Evolutionary conservation across 2,329 filamentous ascomycete genomes (phyloP).

Genomic region (Beauveria scarabaeidicola): DNA sequence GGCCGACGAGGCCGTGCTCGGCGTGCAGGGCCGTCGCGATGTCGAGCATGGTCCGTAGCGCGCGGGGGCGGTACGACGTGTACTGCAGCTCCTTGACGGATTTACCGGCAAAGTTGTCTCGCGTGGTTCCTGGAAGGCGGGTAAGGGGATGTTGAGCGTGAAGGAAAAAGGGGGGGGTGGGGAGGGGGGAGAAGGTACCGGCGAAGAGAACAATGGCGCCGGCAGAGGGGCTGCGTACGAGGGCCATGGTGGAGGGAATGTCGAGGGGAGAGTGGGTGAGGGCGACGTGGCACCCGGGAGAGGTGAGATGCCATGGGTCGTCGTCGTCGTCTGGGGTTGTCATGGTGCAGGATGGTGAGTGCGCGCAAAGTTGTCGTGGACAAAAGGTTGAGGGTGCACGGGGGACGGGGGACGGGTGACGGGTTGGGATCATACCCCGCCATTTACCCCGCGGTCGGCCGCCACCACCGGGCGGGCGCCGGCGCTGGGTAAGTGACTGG

Average conservation of each 20-base stretch:
- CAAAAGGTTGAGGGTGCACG: too few relatives aligned
- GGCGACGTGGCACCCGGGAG: constrained; percentile 54
- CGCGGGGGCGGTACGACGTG: constrained; percentile 62
- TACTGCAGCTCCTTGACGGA: constrained; percentile 70
- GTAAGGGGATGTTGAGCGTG: neutral
- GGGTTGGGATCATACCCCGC: neutral
- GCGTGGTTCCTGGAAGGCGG: constrained; percentile 54
- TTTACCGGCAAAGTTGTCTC: constrained; percentile 63
- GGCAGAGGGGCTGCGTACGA: constrained; percentile 63
- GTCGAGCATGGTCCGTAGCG: constrained; percentile 57
- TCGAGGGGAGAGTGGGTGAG: constrained; percentile 58
- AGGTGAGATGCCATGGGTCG: constrained; percentile 32
- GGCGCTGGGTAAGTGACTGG: neutral
- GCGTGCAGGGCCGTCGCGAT: constrained; percentile 51
- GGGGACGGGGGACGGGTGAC: too few relatives aligned
- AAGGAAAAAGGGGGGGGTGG: neutral
- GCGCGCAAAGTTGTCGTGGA: too few relatives aligned
- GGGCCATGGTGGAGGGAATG: constrained; percentile 48
- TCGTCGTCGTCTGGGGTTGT: constrained; percentile 6
- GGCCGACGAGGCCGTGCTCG: constrained; percentile 59
- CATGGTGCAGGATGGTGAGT: neutral
- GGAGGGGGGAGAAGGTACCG: constrained; percentile 36
- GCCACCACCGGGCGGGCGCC: neutral
- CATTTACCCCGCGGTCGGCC: neutral
- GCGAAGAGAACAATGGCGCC: constrained; percentile 72